phyloP scores from a whole-genome alignment of 108 stramenopile species.

The Epipyxis sp. region DNA sequence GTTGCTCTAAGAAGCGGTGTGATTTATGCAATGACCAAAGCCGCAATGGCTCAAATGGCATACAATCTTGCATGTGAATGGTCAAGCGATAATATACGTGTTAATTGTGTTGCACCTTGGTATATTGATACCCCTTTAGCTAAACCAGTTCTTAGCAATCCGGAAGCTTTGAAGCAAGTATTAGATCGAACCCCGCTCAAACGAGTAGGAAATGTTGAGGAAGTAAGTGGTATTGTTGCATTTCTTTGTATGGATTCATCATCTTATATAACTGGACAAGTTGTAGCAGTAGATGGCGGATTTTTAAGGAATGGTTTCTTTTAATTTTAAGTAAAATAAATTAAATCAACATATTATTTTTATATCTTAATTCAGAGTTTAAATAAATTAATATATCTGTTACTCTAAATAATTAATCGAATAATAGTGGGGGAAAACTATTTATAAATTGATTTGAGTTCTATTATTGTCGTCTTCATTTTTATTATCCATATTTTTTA shows the following conservation, averaged over 20 bases:
- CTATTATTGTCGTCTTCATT: too few species aligned
- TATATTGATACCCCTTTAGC: slow-evolving; percentile 58
- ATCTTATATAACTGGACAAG: slow-evolving; percentile 89
- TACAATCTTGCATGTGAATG: slow-evolving; percentile 86
- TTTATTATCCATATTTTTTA: too few species aligned
- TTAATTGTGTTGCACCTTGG: slow-evolving; percentile 55
- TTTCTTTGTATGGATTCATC: slow-evolving; percentile 82
- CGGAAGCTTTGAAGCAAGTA: slow-evolving; percentile 48
- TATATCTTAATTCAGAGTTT: too few species aligned
- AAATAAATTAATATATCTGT: too few species aligned
- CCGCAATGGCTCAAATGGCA: slow-evolving; percentile 92
- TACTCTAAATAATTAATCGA: too few species aligned
- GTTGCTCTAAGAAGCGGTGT: slow-evolving; percentile 17
- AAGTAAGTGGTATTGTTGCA: slow-evolving; percentile 74
- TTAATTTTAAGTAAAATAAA: too few species aligned
- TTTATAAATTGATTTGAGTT: too few species aligned
- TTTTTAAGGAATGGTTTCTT: slow-evolving; percentile 57
- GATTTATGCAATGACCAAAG: slow-evolving; percentile 84
- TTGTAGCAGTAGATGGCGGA: slow-evolving; percentile 88
- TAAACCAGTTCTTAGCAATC: slow-evolving; percentile 63
- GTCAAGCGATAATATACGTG: slow-evolving; percentile 69
- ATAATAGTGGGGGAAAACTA: too few species aligned
- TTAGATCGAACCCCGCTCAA: slow-evolving; percentile 69
- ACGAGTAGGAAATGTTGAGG: slow-evolving; percentile 61
- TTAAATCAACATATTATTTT: too few species aligned